Evolutionary conservation across 2,329 filamentous ascomycete species (phyloP).

Genomic region (Colletotrichum sp.): DNA sequence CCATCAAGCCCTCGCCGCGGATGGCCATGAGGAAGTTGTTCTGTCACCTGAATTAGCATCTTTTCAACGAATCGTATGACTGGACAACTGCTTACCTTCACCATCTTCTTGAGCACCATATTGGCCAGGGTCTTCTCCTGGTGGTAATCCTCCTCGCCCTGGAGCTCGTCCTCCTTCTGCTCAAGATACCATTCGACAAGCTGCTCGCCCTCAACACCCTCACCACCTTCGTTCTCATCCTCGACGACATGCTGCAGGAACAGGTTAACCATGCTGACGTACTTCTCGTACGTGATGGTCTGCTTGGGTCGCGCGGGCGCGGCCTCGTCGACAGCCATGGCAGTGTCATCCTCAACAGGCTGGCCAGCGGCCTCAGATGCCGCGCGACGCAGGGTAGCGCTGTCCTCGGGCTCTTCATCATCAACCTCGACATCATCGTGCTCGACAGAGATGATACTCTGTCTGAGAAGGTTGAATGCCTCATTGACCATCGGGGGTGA

Average conservation of each 20-base stretch:
- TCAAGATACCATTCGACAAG: conserved; percentile 91
- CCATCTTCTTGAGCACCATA: conserved; percentile 94
- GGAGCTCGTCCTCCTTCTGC: conserved; percentile 81
- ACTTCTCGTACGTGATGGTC: conserved; percentile 95
- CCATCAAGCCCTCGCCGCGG: conserved; percentile 63
- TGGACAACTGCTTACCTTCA: conserved; percentile 66
- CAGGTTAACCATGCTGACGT: conserved; percentile 86
- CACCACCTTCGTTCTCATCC: conserved; percentile 75
- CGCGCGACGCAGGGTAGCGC: conserved; percentile 47
- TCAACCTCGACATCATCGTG: conserved; percentile 97
- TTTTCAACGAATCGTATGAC: conserved; percentile 46
- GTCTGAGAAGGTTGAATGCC: conserved; percentile 87
- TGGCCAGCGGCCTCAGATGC: conserved; percentile 43
- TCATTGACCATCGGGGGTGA: conserved; percentile 85
- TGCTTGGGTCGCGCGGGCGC: conserved; percentile 65
- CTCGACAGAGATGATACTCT: conserved; percentile 97
- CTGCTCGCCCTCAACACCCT: conserved; percentile 84
- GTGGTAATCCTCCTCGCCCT: conserved; percentile 79
- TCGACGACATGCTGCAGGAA: conserved; percentile 84
- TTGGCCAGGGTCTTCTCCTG: conserved; percentile 73
- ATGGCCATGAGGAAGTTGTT: conserved; percentile 90
- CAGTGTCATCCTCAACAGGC: conserved; percentile 54
- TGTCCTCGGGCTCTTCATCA: conserved; percentile 68
- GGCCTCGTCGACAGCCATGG: conserved; percentile 42
- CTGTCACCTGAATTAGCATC: conserved; percentile 51